Conservation (phyloP, 345 rosid genomes). For the Toxicodendron radicans region DNA sequence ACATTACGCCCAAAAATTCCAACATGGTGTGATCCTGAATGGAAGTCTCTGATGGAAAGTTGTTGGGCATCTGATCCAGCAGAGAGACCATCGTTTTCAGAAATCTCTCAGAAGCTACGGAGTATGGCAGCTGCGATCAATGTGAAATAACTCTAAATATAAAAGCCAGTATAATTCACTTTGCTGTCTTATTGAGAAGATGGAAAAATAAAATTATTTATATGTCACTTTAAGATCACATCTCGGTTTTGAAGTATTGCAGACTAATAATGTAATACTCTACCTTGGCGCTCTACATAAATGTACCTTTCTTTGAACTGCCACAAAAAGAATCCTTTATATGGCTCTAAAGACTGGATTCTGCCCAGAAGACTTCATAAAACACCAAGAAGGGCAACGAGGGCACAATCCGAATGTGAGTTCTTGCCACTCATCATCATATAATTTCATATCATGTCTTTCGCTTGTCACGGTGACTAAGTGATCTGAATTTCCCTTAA, state of each 20-base stretch:
- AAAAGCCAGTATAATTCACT: constrained; percentile 15
- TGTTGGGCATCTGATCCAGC: constrained; percentile 90
- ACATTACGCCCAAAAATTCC: constrained; percentile 91
- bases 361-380: constrained; percentile 20
- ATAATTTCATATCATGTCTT: neutral
- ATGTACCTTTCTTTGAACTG: constrained; percentile 21
- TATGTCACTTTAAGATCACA: constrained; percentile 24
- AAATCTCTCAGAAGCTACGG: constrained; percentile 86
- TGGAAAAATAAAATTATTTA: constrained; percentile 10
- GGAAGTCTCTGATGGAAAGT: constrained; percentile 91
- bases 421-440: neutral
- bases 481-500: constrained; percentile 8
- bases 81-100: constrained; percentile 92
- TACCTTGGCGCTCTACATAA: constrained; percentile 23
- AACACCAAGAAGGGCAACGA: constrained; percentile 13
- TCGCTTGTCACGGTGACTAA: neutral
- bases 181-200: constrained; percentile 20
- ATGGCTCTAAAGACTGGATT: constrained; percentile 6
- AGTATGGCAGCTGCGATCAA: constrained; percentile 95
- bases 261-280: constrained; percentile 33
- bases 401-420: constrained; percentile 34
- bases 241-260: constrained; percentile 20
- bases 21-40: constrained; percentile 97
- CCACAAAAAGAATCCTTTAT: constrained; percentile 17
- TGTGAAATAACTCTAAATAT: constrained; percentile 47